A percentile compares a stretch with the other conserved stretches of the same genome.
Evolutionary conservation across 164 flowering plant genomes (phyloP).

Genomic region (Berberis vulgaris): DNA sequence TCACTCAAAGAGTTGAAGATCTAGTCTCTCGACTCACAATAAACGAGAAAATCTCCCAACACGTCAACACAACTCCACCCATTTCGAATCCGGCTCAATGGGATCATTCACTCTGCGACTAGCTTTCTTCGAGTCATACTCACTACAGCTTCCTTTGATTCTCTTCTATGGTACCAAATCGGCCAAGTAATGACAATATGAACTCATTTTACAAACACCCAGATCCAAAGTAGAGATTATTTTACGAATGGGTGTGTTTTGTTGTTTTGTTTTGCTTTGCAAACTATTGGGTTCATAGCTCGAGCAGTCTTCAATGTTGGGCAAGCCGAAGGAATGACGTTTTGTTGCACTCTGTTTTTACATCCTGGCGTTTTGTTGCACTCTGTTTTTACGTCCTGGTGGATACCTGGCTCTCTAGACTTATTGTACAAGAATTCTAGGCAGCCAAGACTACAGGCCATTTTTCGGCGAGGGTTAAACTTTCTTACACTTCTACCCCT

Average conservation of each 20-base stretch:
- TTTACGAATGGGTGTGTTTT: not conserved
- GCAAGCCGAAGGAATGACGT: constrained; percentile 85
- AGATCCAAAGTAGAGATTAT: not conserved
- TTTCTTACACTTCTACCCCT: too few species aligned
- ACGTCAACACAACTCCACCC: constrained; percentile 51
- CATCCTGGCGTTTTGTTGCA: constrained; percentile 64
- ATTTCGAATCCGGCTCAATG: constrained; percentile 55
- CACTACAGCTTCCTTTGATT: constrained; percentile 70
- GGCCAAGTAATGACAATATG: constrained; percentile 35
- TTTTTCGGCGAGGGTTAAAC: too few species aligned
- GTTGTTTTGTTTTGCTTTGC: not conserved
- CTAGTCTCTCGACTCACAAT: constrained; percentile 68
- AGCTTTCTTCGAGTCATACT: constrained; percentile 91
- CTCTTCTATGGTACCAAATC: constrained; percentile 65
- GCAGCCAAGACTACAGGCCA: too few species aligned
- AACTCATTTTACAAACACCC: not conserved
- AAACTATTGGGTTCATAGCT: constrained; percentile 74
- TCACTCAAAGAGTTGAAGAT: constrained; percentile 40
- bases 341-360: constrained; percentile 24
- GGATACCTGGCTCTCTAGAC: too few species aligned
- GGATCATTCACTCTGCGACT: constrained; percentile 49
- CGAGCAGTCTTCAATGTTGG: constrained; percentile 81
- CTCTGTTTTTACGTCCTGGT: too few species aligned
- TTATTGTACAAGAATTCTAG: too few species aligned
- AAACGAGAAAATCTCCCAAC: constrained; percentile 79